Evolutionary conservation across 768 basidiomycete genomes (phyloP).

Genomic region (Neoboletus magnificus): DNA sequence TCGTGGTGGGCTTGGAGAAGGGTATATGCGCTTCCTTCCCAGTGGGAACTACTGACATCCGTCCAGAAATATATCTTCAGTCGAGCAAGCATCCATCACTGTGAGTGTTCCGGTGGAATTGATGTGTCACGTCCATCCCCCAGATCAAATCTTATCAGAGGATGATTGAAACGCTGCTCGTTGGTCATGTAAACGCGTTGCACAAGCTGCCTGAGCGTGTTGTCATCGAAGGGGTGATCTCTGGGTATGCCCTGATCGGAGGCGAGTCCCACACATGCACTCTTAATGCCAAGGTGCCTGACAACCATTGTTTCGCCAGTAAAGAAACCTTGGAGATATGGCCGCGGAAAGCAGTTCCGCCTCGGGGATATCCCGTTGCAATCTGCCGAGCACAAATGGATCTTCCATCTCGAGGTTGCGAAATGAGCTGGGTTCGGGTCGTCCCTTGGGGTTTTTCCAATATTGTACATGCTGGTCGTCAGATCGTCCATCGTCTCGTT

Average conservation of each 20-base stretch:
- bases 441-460: conserved; percentile 1
- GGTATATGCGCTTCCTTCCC: conserved; percentile 17
- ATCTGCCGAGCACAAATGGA: conserved; percentile 28
- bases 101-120: conserved; percentile 10
- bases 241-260: conserved; percentile 21
- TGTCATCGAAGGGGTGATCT: conserved; percentile 3
- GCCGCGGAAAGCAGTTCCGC: conserved; percentile 26
- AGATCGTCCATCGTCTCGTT: conserved; percentile 3
- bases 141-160: conserved; percentile 6
- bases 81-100: conserved; percentile 15
- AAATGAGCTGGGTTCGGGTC: neutral
- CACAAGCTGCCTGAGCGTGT: conserved; percentile 16
- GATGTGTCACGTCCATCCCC: neutral
- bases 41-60: neutral
- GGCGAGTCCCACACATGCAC: conserved; percentile 1
- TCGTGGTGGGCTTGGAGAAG: conserved; percentile 10
- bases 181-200: conserved; percentile 15
- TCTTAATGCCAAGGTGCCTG: neutral
- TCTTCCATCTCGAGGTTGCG: conserved; percentile 18
- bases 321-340: conserved; percentile 28
- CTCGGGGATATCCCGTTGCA: conserved; percentile 16
- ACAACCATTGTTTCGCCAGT: conserved; percentile 12
- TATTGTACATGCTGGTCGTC: neutral
- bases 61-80: conserved; percentile 9
- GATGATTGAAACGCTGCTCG: conserved; percentile 25